These are phyloP conservation scores for Chenopodium formosanum DNA, from an alignment of 148 eudicot genomes.

Conservation along the genomic window DNA sequence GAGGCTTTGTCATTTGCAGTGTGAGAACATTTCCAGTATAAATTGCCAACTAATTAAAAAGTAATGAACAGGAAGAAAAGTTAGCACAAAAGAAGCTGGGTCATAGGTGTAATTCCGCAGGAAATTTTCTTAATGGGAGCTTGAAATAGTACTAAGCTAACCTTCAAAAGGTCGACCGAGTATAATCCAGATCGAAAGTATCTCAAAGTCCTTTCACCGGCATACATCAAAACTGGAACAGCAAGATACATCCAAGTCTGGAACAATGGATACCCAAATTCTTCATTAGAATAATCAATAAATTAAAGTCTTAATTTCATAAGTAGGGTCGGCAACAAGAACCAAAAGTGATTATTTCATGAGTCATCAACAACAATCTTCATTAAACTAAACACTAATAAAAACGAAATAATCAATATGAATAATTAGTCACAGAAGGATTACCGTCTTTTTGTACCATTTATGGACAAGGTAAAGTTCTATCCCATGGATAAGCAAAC, in stretches of 20 bases:
- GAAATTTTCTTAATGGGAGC: neutral
- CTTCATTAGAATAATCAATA: slow-evolving; percentile 4
- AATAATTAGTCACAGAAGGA: slow-evolving; percentile 1
- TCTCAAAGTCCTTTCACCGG: slow-evolving; percentile 90
- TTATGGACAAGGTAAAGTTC: slow-evolving; percentile 64
- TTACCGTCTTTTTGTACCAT: slow-evolving; percentile 76
- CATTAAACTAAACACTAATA: neutral
- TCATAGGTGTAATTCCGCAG: neutral
- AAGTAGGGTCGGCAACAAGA: too few relatives aligned
- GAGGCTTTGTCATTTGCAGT: slow-evolving; percentile 92
- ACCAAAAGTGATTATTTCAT: too few relatives aligned
- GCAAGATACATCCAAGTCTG: slow-evolving; percentile 99
- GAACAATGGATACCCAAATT: slow-evolving; percentile 10
- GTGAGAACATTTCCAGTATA: slow-evolving; percentile 89
- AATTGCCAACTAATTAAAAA: slow-evolving; percentile 62
- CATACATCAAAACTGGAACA: slow-evolving; percentile 83
- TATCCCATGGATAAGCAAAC: slow-evolving; percentile 65
- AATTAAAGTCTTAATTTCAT: too few relatives aligned
- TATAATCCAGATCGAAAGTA: slow-evolving; percentile 73
- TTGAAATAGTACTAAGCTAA: slow-evolving; percentile 24
- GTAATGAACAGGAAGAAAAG: slow-evolving; percentile 1
- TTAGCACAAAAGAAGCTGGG: neutral
- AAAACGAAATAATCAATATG: neutral
- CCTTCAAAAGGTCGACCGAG: slow-evolving; percentile 76
- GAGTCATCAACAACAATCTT: neutral